Evolutionary conservation across 2,329 filamentous ascomycete genomes (phyloP).

Genomic region (Truncatella angustata): DNA sequence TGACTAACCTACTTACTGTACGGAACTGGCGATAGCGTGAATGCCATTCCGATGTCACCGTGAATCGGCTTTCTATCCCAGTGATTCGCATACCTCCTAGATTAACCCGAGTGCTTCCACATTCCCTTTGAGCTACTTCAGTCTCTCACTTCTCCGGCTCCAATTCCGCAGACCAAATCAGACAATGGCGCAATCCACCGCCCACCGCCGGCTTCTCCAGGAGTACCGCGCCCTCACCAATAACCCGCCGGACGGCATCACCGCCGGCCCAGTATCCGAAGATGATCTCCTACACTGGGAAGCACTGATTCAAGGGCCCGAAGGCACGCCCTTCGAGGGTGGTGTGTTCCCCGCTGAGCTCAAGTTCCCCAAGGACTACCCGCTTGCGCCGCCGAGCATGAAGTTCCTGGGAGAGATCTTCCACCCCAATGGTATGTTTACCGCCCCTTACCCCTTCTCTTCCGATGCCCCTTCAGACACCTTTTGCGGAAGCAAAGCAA

Average conservation of each 20-base stretch:
- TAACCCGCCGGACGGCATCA: constrained; percentile 96
- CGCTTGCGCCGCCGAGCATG: constrained; percentile 94
- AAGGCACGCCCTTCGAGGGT: constrained; percentile 93
- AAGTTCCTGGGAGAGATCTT: constrained; percentile 91
- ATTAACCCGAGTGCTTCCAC: too few relatives aligned
- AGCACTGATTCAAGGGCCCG: constrained; percentile 90
- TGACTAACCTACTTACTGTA: too few relatives aligned
- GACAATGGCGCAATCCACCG: constrained; percentile 58
- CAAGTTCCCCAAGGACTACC: constrained; percentile 94
- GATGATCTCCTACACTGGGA: constrained; percentile 97
- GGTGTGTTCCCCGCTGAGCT: constrained; percentile 94
- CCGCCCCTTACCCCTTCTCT: constrained; percentile 7
- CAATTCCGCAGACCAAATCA: not conserved
- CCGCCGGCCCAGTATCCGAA: constrained; percentile 86
- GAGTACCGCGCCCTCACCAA: constrained; percentile 94
- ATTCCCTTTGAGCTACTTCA: not conserved
- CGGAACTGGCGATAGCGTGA: too few relatives aligned
- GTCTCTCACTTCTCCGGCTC: too few relatives aligned
- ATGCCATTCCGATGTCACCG: too few relatives aligned
- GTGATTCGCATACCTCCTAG: too few relatives aligned
- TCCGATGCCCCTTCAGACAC: not conserved
- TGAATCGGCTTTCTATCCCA: too few relatives aligned
- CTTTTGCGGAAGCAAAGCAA: not conserved
- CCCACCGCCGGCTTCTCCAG: constrained; percentile 81
- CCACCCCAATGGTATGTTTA: constrained; percentile 82